Conservation (phyloP, 2,329 filamentous ascomycete genomes). For the Anthostomella pinea region DNA sequence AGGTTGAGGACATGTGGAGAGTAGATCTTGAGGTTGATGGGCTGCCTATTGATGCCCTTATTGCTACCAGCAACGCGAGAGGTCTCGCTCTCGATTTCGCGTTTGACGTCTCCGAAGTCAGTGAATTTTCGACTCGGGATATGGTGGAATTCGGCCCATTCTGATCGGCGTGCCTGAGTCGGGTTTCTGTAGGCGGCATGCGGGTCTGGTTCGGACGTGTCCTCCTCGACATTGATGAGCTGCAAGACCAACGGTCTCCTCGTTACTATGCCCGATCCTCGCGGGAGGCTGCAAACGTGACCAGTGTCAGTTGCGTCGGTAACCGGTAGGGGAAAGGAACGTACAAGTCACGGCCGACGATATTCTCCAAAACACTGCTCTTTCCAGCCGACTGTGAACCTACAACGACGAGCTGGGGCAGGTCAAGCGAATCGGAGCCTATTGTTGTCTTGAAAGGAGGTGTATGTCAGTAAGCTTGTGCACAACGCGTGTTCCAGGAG, state of each 20-base stretch:
- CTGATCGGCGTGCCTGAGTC: conserved; percentile 61
- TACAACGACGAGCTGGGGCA: conserved; percentile 98
- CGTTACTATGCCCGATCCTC: conserved; percentile 95
- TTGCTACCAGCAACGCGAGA: conserved; percentile 88
- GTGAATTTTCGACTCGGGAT: conserved; percentile 85
- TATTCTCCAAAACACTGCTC: conserved; percentile 97
- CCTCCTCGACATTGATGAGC: conserved; percentile 91
- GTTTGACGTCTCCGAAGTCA: conserved; percentile 89
- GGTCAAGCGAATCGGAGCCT: conserved; percentile 94
- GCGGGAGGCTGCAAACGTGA: no score
- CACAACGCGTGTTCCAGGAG: no score
- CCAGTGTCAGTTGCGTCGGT: no score
- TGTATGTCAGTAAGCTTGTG: no score
- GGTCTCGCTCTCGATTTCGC: conserved; percentile 96
- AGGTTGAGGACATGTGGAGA: conserved; percentile 95
- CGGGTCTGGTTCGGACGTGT: conserved; percentile 62
- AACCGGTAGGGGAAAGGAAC: no score
- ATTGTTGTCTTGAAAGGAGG: no score
- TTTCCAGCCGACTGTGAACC: conserved; percentile 98
- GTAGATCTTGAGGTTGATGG: conserved; percentile 98
- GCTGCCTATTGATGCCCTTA: conserved; percentile 96
- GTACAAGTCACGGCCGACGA: conserved; percentile 98
- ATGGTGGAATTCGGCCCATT: conserved; percentile 97
- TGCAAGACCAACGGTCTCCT: conserved; percentile 92
- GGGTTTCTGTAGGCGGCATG: conserved; percentile 74